Percentiles rank a stretch among this genome's conserved stretches.
Conservation (phyloP, 225 moss, liverwort and hornwort species). For the Marchantia paleacea region DNA sequence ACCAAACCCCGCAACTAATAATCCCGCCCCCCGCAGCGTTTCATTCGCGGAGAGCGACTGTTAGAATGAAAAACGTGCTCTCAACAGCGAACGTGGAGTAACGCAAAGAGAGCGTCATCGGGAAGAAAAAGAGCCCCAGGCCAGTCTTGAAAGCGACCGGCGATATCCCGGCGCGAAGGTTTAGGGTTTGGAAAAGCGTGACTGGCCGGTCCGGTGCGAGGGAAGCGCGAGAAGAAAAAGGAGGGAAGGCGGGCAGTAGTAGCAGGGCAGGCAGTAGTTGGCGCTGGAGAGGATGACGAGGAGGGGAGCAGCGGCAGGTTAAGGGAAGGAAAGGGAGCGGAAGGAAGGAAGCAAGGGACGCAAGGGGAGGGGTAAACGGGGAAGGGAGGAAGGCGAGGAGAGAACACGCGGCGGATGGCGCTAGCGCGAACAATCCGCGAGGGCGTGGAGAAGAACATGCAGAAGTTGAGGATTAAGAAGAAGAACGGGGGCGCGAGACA, state of each 20-base stretch:
- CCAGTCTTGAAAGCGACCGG: not conserved
- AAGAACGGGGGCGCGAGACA: conserved; percentile 1
- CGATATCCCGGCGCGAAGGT: not conserved
- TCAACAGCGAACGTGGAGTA: no score
- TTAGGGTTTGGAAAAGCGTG: not conserved
- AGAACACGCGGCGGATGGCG: conserved; percentile 28
- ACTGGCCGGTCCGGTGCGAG: not conserved
- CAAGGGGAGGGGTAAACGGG: not conserved
- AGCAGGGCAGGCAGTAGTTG: not conserved
- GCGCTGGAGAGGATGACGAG: not conserved
- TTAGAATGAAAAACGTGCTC: no score
- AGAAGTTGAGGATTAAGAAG: conserved; percentile 19
- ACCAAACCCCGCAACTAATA: no score
- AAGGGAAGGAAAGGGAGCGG: not conserved
- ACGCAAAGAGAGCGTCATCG: no score
- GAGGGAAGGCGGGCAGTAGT: not conserved
- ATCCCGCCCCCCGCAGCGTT: no score
- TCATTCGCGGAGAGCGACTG: no score
- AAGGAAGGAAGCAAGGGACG: not conserved
- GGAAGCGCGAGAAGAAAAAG: not conserved
- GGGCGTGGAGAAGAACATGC: conserved; percentile 20
- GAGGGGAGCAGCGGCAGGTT: not conserved
- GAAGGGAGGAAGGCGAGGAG: not conserved
- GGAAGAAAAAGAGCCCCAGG: not conserved
- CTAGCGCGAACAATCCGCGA: conserved; percentile 23